Percentiles rank a stretch among this genome's conserved stretches.
These are phyloP conservation scores for Coniferiporia weirii DNA, from an alignment of 1,284 basidiomycete species.

Conservation along the genomic window DNA sequence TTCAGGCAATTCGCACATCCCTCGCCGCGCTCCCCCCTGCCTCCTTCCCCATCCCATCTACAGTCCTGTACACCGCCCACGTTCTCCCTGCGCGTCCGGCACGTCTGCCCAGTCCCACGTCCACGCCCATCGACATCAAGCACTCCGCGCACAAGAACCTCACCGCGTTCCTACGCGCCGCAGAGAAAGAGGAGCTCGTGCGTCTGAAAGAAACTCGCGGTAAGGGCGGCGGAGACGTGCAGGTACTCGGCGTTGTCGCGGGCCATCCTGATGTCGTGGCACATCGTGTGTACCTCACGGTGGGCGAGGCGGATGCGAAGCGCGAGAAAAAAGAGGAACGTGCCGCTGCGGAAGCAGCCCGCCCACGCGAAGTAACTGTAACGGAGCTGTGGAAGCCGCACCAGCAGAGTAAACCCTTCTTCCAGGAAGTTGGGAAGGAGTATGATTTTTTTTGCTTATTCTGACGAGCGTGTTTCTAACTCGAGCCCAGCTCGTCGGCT, in stretches of 20 bases:
- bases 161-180: constrained; percentile 69
- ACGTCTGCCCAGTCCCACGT: constrained; percentile 34
- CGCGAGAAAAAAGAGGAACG: constrained; percentile 45
- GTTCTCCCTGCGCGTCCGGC: constrained; percentile 73
- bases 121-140: constrained; percentile 51
- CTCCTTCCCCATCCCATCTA: constrained; percentile 70
- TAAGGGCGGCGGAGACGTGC: constrained; percentile 51
- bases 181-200: constrained; percentile 67
- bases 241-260: constrained; percentile 58
- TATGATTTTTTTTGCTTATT: constrained; percentile 28
- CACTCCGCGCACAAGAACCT: constrained; percentile 76
- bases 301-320: constrained; percentile 57
- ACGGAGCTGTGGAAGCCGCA: constrained; percentile 76
- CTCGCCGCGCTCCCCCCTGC: constrained; percentile 45
- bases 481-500: constrained; percentile 38
- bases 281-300: constrained; percentile 51
- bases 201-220: constrained; percentile 69
- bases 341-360: constrained; percentile 39
- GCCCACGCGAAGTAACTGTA: constrained; percentile 46
- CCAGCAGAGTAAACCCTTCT: constrained; percentile 49
- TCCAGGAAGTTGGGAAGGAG: constrained; percentile 57
- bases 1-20: constrained; percentile 56
- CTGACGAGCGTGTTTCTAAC: not conserved
- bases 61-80: constrained; percentile 70
- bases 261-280: constrained; percentile 52